Evolutionary conservation across 2,329 filamentous ascomycete genomes (phyloP), one percentile per base, ranked within the genome.

Genomic region (Exophiala phaeomuriformis): DNA sequence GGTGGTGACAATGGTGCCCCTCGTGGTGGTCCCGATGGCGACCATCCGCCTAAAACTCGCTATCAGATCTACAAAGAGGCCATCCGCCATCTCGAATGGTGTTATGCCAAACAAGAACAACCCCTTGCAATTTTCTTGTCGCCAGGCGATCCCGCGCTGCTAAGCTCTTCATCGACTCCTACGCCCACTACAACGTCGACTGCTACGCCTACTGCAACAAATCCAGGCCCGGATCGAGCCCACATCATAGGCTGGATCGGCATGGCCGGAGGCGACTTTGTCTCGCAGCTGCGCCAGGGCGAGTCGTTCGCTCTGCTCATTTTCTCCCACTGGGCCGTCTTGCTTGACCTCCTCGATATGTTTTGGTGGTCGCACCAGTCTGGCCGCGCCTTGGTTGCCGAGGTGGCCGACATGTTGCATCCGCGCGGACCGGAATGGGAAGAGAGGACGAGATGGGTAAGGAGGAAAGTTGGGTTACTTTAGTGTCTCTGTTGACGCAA

Each of bases 311-410:
- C 68, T 1, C 51, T 70, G 6, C 48, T 70, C 37, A 64, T 69
- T 28, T 63, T 69, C 7, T 64, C 68, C 64, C 64, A 70, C 44
- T 70, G 68, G 68, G 68, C 65, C 1, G 66, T 67, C 7, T 40
- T 70, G 3, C 58, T 70, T 1, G 63, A 63, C 4, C 59, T 66
- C 40, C 57, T 69, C 27, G 62, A 69, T 36, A 64, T 63, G 3
- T 54, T 64, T 45, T 70, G 68, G 68, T 70, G 68, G 68, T 66
- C 67, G n/a, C 61, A 60, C 19, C 63, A 64, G 6, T 68, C 68
- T 3, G 68, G 66, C 1, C 61, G 37, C 10, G 39, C 33, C 4
- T 36, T 54, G 32, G 47, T 54, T 41, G 33, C 29, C 3, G 47
- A 54, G 31, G 35, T 51, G 29, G 30, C 47, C 9, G 12, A 19